These are phyloP conservation scores for Pseudomicrostroma phylloplanum DNA, from an alignment of 1,284 basidiomycete genomes.

Conservation along the genomic window DNA sequence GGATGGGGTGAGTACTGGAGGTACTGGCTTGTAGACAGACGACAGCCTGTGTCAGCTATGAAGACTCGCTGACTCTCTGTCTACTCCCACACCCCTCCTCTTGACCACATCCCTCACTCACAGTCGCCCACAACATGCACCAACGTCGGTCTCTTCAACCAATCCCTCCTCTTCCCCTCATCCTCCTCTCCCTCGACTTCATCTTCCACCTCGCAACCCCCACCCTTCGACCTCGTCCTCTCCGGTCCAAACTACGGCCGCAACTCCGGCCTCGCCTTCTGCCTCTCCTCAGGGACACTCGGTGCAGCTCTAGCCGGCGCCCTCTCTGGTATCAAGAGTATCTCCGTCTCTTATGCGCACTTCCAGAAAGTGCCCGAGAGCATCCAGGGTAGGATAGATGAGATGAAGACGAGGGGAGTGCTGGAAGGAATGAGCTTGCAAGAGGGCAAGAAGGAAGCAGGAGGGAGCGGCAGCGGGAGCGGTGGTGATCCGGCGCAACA, in stretches of 20 bases:
- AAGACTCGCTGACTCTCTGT: background rate
- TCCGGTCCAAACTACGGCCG: slow-evolving; percentile 48
- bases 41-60: background rate
- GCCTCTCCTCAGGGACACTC: slow-evolving; percentile 45
- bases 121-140: slow-evolving; percentile 44
- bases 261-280: slow-evolving; percentile 47
- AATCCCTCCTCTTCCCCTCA: slow-evolving; percentile 23
- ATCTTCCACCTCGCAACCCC: background rate
- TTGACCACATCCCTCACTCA: background rate
- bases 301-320: slow-evolving; percentile 43
- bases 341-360: slow-evolving; percentile 44
- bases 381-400: background rate
- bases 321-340: slow-evolving; percentile 30
- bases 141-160: slow-evolving; percentile 43
- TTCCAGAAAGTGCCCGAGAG: slow-evolving; percentile 17
- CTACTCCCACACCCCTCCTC: background rate
- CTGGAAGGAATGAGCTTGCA: too few relatives aligned
- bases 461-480: background rate
- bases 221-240: slow-evolving; percentile 38
- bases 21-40: background rate
- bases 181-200: slow-evolving; percentile 12
- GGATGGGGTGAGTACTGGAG: slow-evolving; percentile 28
- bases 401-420: too few relatives aligned
- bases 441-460: background rate
- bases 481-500: background rate